Evolutionary conservation across 495 filamentous ascomycete species (phyloP).

Genomic region (Penicillium salamii): DNA sequence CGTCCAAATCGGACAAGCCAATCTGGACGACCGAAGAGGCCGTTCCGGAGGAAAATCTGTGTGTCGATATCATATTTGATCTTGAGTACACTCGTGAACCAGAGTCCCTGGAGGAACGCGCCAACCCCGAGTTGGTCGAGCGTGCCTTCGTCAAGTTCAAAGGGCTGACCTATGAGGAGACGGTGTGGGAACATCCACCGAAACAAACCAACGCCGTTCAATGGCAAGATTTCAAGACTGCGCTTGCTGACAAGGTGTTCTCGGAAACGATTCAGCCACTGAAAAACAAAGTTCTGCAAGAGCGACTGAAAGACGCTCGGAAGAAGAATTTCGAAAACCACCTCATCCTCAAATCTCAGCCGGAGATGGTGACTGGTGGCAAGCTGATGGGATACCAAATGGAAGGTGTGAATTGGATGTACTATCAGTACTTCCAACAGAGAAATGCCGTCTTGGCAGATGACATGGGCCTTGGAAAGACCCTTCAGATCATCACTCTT

Average conservation of each 20-base stretch:
- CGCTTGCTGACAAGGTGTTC: constrained; percentile 80
- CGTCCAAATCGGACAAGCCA: constrained; percentile 59
- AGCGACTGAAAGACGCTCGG: constrained; percentile 61
- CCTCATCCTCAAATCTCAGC: constrained; percentile 70
- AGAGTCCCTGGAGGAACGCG: constrained; percentile 25
- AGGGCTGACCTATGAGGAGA: constrained; percentile 90
- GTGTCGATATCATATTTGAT: constrained; percentile 84
- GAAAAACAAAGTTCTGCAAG: constrained; percentile 48
- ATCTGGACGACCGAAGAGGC: constrained; percentile 74
- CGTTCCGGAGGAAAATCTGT: constrained; percentile 76
- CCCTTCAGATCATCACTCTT: constrained; percentile 86
- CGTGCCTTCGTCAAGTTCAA: constrained; percentile 83
- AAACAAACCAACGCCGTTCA: constrained; percentile 58
- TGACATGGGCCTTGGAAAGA: constrained; percentile 99
- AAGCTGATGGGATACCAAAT: constrained; percentile 91
- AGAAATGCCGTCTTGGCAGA: constrained; percentile 94
- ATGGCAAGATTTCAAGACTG: constrained; percentile 77
- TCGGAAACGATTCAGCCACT: constrained; percentile 67
- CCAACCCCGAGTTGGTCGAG: constrained; percentile 45
- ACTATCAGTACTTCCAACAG: constrained; percentile 78
- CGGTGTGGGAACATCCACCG: constrained; percentile 85
- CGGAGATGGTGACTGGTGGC: constrained; percentile 68
- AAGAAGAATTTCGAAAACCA: constrained; percentile 60
- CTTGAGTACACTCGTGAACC: constrained; percentile 57
- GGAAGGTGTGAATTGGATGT: constrained; percentile 95